Base-by-base conservation (phyloP, 148 eudicot genomes). In the Amaranthus hypochondriacus region DNA sequence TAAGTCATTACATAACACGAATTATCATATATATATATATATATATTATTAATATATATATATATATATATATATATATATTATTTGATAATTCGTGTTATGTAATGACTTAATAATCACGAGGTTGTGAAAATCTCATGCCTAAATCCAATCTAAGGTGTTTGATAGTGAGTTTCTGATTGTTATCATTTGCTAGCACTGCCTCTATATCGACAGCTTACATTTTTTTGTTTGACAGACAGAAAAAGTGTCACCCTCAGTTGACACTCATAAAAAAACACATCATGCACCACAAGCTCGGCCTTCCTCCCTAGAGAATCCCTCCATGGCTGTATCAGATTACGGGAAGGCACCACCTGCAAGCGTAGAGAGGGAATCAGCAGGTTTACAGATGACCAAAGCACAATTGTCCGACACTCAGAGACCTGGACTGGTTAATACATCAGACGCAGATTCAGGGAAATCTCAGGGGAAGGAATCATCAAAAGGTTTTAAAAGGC, bases 271-370 rank as follows among this genome's bases (percentile, higher is more conserved):
- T 71, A 85, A 77, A 78, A 79, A 84, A 73, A 84, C 90, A 43
- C 86, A 87, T 76, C 83, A 83, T 58, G 89, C 94, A n/a, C 96
- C 99, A 62, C 79, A 85, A 78, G 99, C 96, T 43, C 89, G 94
- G 44, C 74, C 81, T 75, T 92, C 99, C 71, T 90, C 97, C 58
- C 58, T 87, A 57, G 96, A 92, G 77, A 91, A 86, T 68, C 90
- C 89, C 51, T 87, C 83, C 77, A 84, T 86, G 81, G 65, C 44
- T 62, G 85, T 82, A 67, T 83, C 91, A 14, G 85, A 87, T 66
- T 87, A 87, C 63, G 89, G 82, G 13, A 86, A 86, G 81, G 86
- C 87, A 64, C 89, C 84, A 49, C 78, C 82, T 54, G 56, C 71
- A 56, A 79, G 76, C 72, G 63, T 82, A 18, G 85, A 76, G 48